Percentiles rank a stretch among this genome's conserved stretches.
phyloP scores from a whole-genome alignment of 2,329 filamentous ascomycete species.

The Sclerotinia nivalis region DNA sequence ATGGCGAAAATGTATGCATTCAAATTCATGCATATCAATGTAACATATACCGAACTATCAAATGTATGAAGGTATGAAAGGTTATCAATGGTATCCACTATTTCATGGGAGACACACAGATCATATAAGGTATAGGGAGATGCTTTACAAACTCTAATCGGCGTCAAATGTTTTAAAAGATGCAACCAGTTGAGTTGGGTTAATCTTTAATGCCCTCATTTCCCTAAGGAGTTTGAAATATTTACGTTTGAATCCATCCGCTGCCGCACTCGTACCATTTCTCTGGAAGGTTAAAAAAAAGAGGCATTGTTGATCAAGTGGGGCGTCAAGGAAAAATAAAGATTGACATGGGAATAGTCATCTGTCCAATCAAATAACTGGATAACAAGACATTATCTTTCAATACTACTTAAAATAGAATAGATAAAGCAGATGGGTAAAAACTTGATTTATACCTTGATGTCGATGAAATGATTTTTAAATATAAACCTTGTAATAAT shows the following conservation, averaged over 20 bases:
- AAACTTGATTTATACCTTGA: no score
- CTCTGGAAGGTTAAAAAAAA: background rate
- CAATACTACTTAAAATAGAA: background rate
- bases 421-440: background rate
- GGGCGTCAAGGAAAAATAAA: background rate
- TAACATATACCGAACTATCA: background rate
- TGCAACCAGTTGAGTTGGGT: background rate
- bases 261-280: background rate
- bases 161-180: constrained; percentile 8
- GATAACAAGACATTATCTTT: background rate
- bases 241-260: background rate
- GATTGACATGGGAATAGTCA: background rate
- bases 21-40: background rate
- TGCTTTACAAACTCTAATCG: background rate
- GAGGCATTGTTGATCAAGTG: background rate
- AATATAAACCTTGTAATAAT: no score
- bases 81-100: background rate
- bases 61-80: background rate
- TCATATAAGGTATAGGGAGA: background rate
- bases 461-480: no score
- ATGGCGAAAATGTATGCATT: background rate
- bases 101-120: background rate
- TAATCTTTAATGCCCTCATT: constrained; percentile 8
- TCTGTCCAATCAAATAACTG: background rate
- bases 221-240: background rate